Percentiles rank a stretch among this genome's conserved stretches.
phyloP scores from a whole-genome alignment of 1,139 yeast genomes.

The Pichia sp. region DNA sequence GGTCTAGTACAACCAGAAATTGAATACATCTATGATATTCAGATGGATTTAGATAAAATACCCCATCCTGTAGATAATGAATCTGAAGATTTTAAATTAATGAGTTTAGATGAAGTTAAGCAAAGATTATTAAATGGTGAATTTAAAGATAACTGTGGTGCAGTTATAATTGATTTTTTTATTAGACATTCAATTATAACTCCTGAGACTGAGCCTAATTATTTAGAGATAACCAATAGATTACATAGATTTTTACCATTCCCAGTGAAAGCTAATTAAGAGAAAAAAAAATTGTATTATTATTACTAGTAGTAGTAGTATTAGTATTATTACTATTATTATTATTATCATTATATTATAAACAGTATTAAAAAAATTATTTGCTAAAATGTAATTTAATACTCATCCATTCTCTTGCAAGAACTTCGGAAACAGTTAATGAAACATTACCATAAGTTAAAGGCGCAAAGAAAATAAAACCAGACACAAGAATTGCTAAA shows the following conservation, averaged over 20 bases:
- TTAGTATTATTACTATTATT: too few relatives aligned
- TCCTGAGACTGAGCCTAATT: constrained; percentile 49
- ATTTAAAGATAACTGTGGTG: constrained; percentile 87
- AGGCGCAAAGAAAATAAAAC: constrained; percentile 75
- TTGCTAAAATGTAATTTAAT: constrained; percentile 80
- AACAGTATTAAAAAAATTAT: constrained; percentile 12
- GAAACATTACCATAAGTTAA: constrained; percentile 75
- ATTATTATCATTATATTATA: too few relatives aligned
- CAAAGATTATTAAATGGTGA: constrained; percentile 43
- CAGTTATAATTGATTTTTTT: constrained; percentile 74
- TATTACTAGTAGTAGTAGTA: too few relatives aligned
- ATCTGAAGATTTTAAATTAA: constrained; percentile 63
- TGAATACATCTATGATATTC: constrained; percentile 70
- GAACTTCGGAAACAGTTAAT: constrained; percentile 57
- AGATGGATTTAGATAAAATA: constrained; percentile 41
- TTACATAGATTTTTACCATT: constrained; percentile 69
- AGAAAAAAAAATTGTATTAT: too few relatives aligned
- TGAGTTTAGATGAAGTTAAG: constrained; percentile 54
- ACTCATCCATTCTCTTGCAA: constrained; percentile 73
- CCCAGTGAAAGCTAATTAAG: constrained; percentile 37
- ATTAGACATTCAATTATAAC: constrained; percentile 62
- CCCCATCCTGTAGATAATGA: constrained; percentile 85
- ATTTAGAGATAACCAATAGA: constrained; percentile 47
- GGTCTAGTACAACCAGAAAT: constrained; percentile 82
- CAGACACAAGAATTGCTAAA: constrained; percentile 46